Conservation (phyloP, 2,329 filamentous ascomycete species). For the Chalara sp. region DNA sequence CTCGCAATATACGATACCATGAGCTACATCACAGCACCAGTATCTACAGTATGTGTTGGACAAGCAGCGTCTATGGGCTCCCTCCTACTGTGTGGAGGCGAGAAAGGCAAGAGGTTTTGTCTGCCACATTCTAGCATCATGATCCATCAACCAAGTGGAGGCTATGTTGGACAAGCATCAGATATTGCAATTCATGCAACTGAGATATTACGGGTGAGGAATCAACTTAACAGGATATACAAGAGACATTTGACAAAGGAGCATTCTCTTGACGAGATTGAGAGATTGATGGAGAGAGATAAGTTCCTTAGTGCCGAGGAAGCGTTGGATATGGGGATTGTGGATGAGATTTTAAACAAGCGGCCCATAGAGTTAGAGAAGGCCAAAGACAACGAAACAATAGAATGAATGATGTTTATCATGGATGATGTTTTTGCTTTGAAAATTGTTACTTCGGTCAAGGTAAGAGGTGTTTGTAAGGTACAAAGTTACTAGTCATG, state of each 20-base stretch:
- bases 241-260: conserved; percentile 78
- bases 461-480: too few species aligned
- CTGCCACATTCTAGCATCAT: conserved; percentile 93
- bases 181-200: conserved; percentile 97
- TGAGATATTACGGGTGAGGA: conserved; percentile 82
- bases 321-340: conserved; percentile 81
- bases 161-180: conserved; percentile 55
- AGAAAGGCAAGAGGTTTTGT: conserved; percentile 77
- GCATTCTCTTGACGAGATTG: conserved; percentile 74
- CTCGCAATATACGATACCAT: conserved; percentile 98
- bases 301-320: conserved; percentile 88
- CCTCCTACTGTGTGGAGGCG: conserved; percentile 78
- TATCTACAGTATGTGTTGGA: conserved; percentile 91
- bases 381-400: conserved; percentile 4
- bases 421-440: too few species aligned
- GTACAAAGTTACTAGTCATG: too few species aligned
- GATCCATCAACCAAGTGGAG: conserved; percentile 90
- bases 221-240: conserved; percentile 87
- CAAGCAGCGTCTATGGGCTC: conserved; percentile 95
- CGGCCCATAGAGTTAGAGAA: conserved; percentile 32
- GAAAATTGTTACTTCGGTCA: too few species aligned
- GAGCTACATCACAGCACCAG: conserved; percentile 89
- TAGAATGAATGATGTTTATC: not conserved
- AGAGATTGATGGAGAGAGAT: conserved; percentile 93
- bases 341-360: conserved; percentile 79